Evolutionary conservation across 169 alveolate genomes (phyloP), one percentile per base, ranked within the genome.

Genomic region (Plasmodium adleri): DNA sequence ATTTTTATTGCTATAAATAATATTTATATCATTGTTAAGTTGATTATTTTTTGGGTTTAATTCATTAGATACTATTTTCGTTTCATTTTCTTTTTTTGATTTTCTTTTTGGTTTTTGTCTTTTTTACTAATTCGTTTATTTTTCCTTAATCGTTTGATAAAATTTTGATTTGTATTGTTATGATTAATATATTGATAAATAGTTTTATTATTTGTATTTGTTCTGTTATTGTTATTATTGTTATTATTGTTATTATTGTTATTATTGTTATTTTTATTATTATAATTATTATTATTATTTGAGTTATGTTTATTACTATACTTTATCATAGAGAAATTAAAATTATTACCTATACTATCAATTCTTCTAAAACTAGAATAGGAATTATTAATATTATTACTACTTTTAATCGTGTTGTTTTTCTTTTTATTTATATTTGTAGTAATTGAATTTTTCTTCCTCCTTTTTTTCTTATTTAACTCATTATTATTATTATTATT

Each of bases 311-410:
- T 90, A 26, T 72, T 67, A 28, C 32, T 50, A 39, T 85, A 58
- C 32, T 83, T 88, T 20, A 87, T 90, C 22, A 63, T 67, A 10
- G 64, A 47, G 20, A 58, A 52, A 15, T 86, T 74, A 60, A 74
- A 72, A 32, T 54, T 45, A 49, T 78, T 50, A 20, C 17, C 20
- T 58, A 75, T 52, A 83, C 74, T 39, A 15, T 73, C 87, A 64
- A 56, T 32, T 47, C 17, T 60, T 28, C 75, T 56, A 39, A 39
- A 39, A 39, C 47, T 39, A 0, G 47, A 39, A 39, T 39, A 39
- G 47, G 47, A 39, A 39, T 75, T 13, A 56, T 56, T 22, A 56
- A 17, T 13, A 56, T 56, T 56, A 12, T 56, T 13, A 56, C 24
- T 56, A 56, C 24, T 5, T 1, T 56, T 56, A 13, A 17, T 56